Evolutionary conservation across 129 eudicot genomes (phyloP), one percentile per base, ranked within the genome.

Genomic region (Logfia minima): DNA sequence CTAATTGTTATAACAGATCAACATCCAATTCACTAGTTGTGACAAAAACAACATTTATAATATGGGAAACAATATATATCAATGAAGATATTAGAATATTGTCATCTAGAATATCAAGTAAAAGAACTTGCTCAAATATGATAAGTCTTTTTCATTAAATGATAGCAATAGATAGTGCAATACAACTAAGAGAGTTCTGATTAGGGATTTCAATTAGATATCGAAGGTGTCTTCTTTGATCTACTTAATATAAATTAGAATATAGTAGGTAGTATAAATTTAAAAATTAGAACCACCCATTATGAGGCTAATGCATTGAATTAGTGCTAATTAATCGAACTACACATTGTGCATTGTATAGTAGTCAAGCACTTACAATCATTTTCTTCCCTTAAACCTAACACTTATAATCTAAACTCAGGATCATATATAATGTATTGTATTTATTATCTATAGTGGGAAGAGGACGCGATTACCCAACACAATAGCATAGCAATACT

Each of bases 361-460:
- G 77, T 84, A 78, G 84, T 71, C 61, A 45, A 56, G 88, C 95
- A 89, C 89, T 85, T 45, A 1, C 82, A 48, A 68, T 83, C 79
- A 31, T 69, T 80, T 81, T 81, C 84, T 81, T 75, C 80, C 78
- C 79, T 84, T 82, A 37, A 71, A 76, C 90, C 90, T 85, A 87
- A 86, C 90, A 81, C 63, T 72, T 79, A 14, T 4, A 32, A 63
- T 74, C 76, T 37, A 48, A 45, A 59, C 61, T 53, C 5, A 7
- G 62, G 34, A 41, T 71, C 72, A 77, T 76, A 66, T 76, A 32
- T 35, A 32, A 28, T 79, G 43, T 65, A 28, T 65, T 65, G 53
- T 45, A 65, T 65, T 10, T 73, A 31, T 48, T 77, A 64, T 31
- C 18, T 70, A 81, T 74, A 86, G 90, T 87, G 92, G 92, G 82